A percentile compares a stretch with the other conserved stretches of the same genome.
Conservation (phyloP, 2,329 filamentous ascomycete genomes). For the Talaromyces atroroseus region DNA sequence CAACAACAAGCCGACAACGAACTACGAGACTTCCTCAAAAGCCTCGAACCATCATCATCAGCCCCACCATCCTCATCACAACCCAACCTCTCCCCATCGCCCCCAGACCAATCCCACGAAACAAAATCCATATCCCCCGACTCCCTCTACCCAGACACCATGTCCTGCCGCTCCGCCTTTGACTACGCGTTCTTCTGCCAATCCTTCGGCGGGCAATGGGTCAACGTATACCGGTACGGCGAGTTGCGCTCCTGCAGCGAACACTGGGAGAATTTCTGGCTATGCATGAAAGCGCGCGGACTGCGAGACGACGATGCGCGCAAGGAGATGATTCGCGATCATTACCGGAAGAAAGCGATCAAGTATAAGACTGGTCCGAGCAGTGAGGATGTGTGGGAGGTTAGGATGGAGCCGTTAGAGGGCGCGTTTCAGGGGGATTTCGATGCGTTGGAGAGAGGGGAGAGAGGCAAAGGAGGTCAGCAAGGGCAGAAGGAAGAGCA, state of each 20-base stretch:
- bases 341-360: conserved; percentile 61
- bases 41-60: conserved; percentile 30
- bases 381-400: conserved; percentile 87
- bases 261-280: conserved; percentile 92
- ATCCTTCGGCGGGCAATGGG: conserved; percentile 84
- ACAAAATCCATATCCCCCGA: conserved; percentile 51
- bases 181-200: conserved; percentile 94
- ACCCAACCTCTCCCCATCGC: conserved; percentile 5
- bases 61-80: background rate
- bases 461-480: no score
- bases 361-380: conserved; percentile 65
- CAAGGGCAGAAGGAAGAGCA: background rate
- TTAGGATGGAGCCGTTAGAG: conserved; percentile 58
- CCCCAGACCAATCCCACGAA: conserved; percentile 17
- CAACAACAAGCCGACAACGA: conserved; percentile 51
- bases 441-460: conserved; percentile 33
- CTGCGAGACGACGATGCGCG: conserved; percentile 49
- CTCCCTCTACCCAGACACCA: conserved; percentile 68
- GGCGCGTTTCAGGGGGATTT: conserved; percentile 44
- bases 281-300: conserved; percentile 82
- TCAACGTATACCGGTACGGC: conserved; percentile 83
- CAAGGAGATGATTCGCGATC: conserved; percentile 56
- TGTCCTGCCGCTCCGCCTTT: conserved; percentile 87
- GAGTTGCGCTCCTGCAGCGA: conserved; percentile 69
- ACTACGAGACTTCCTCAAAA: conserved; percentile 49